phyloP scores from a whole-genome alignment of 345 rosid species.

The Pugionium cornutum region DNA sequence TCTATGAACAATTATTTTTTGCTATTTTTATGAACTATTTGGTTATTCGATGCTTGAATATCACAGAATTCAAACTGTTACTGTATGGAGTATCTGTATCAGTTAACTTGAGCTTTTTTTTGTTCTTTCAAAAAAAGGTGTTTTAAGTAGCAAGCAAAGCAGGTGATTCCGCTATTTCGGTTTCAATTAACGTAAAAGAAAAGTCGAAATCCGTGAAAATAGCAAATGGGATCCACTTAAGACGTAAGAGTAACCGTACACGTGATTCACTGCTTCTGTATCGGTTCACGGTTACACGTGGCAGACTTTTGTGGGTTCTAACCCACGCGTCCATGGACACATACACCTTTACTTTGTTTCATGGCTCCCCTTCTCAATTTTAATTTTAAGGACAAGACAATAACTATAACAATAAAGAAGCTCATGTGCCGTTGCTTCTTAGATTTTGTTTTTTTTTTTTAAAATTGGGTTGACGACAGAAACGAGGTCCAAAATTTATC shows the following conservation, averaged over 20 bases:
- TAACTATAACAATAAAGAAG: slow-evolving; percentile 18
- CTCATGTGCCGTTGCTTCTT: slow-evolving; percentile 35
- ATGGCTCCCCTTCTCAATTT: slow-evolving; percentile 2
- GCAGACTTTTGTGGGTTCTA: neutral
- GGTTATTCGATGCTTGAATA: neutral
- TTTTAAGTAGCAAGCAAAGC: slow-evolving; percentile 28
- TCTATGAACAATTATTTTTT: neutral
- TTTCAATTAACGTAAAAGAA: slow-evolving; percentile 13
- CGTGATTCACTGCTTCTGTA: slow-evolving; percentile 29
- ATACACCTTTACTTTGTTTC: slow-evolving; percentile 5
- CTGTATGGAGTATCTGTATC: neutral
- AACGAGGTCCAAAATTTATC: no score
- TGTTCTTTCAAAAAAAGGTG: neutral
- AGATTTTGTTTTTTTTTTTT: no score
- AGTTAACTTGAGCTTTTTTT: neutral
- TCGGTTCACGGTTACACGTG: slow-evolving; percentile 10
- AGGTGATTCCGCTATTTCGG: slow-evolving; percentile 33
- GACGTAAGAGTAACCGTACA: slow-evolving; percentile 35
- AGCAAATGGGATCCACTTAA: slow-evolving; percentile 19
- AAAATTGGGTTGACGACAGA: slow-evolving; percentile 35
- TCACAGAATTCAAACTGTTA: neutral
- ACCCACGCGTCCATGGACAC: slow-evolving; percentile 32
- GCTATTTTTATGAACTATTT: neutral
- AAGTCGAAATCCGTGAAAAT: slow-evolving; percentile 24
- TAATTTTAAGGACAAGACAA: neutral